phyloP scores from a whole-genome alignment of 2,329 filamentous ascomycete genomes.

The Aspergillus sp. region DNA sequence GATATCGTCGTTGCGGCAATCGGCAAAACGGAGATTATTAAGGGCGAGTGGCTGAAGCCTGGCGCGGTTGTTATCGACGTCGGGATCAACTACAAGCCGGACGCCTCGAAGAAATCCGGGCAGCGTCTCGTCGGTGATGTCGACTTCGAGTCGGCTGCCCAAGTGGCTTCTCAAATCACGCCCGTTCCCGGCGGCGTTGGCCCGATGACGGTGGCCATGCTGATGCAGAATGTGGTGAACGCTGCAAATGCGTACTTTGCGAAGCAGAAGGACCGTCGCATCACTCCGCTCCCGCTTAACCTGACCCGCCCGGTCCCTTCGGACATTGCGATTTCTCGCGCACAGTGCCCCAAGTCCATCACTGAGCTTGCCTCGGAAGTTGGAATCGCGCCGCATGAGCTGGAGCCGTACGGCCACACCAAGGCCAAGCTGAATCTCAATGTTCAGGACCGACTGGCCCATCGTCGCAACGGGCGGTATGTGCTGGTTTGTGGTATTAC shows the following conservation, averaged over 20 bases:
- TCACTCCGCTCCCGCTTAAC: constrained; percentile 75
- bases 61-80: constrained; percentile 96
- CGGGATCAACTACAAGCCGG: constrained; percentile 89
- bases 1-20: constrained; percentile 91
- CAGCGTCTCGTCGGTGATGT: constrained; percentile 90
- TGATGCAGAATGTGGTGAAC: constrained; percentile 89
- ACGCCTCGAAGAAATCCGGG: constrained; percentile 83
- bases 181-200: constrained; percentile 94
- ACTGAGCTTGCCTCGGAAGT: constrained; percentile 75
- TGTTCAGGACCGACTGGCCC: constrained; percentile 71
- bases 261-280: constrained; percentile 67
- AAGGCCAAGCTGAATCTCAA: constrained; percentile 90
- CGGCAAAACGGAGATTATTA: constrained; percentile 76
- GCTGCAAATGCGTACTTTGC: constrained; percentile 75
- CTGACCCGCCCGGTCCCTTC: constrained; percentile 77
- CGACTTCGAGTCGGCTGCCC: constrained; percentile 72
- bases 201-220: constrained; percentile 98
- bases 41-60: constrained; percentile 90
- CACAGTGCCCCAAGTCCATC: constrained; percentile 86
- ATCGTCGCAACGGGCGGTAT: constrained; percentile 82
- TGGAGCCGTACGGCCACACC: constrained; percentile 89
- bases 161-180: constrained; percentile 87
- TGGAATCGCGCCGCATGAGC: constrained; percentile 76
- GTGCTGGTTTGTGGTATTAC: constrained; percentile 93
- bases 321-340: constrained; percentile 83